A percentile compares a stretch with the other conserved stretches of the same genome.
Evolutionary conservation across 2,329 filamentous ascomycete species (phyloP).

Genomic region (Penicillium corylophilum): DNA sequence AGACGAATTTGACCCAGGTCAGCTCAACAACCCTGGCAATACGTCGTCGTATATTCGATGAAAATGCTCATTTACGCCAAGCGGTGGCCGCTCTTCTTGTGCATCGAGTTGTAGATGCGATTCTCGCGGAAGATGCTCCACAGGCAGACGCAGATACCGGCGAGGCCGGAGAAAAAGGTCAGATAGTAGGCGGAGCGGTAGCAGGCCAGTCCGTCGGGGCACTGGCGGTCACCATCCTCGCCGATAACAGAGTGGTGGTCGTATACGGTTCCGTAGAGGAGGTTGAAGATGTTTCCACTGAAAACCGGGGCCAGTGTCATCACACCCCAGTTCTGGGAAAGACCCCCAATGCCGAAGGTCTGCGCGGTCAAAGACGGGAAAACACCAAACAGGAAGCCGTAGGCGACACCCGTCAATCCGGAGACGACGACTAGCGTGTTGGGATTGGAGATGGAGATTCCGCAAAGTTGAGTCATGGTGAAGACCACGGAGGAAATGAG

Average conservation of each 20-base stretch:
- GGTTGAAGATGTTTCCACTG: conserved; percentile 87
- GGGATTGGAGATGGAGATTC: conserved; percentile 73
- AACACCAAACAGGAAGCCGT: conserved; percentile 91
- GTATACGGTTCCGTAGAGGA: conserved; percentile 82
- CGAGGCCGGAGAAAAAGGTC: conserved; percentile 69
- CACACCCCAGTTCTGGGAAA: conserved; percentile 94
- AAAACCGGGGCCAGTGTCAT: conserved; percentile 89
- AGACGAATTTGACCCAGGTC: background rate
- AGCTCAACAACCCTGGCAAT: background rate
- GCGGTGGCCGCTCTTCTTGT: conserved; percentile 33
- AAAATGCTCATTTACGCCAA: conserved; percentile 26
- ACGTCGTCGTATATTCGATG: background rate
- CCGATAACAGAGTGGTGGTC: conserved; percentile 73
- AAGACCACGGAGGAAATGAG: conserved; percentile 76
- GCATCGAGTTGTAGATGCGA: conserved; percentile 25
- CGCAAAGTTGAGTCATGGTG: conserved; percentile 72
- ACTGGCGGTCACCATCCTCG: conserved; percentile 68
- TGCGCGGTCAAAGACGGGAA: conserved; percentile 88
- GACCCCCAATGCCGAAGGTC: conserved; percentile 82
- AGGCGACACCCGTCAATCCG: conserved; percentile 79
- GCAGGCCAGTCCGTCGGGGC: conserved; percentile 74
- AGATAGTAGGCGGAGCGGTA: conserved; percentile 79
- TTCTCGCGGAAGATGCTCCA: conserved; percentile 50
- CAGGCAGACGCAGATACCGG: conserved; percentile 68
- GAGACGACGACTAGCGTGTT: conserved; percentile 76